These are phyloP conservation scores for Ophiocytium majus DNA, from an alignment of 352 stramenopile species.

Conservation along the genomic window DNA sequence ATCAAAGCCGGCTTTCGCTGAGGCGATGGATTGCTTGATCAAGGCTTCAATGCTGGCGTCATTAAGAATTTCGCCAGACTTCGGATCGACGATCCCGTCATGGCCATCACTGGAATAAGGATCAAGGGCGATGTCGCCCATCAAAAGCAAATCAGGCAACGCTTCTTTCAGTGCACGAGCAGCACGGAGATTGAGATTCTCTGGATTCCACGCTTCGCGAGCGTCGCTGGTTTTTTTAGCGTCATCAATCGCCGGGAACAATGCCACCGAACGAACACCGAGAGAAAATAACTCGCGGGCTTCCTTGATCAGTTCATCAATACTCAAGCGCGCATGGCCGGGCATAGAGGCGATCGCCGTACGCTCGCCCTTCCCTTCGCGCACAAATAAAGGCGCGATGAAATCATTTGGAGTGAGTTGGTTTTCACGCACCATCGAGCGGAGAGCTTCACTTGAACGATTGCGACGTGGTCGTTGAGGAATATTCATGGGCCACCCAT, in stretches of 20 bases:
- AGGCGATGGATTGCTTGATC: neutral
- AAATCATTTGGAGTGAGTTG: neutral
- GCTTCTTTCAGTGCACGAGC: neutral
- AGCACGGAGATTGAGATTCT: neutral
- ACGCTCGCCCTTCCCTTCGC: neutral
- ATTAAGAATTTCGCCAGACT: slow-evolving; percentile 14
- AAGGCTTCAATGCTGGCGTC: neutral
- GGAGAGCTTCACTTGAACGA: neutral
- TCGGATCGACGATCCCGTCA: slow-evolving; percentile 13
- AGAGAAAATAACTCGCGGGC: neutral
- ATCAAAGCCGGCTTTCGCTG: slow-evolving; percentile 12
- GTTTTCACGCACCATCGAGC: neutral
- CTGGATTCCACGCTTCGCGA: neutral
- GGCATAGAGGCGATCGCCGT: neutral
- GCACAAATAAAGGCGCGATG: slow-evolving; percentile 1
- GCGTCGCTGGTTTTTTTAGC: neutral
- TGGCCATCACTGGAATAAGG: neutral
- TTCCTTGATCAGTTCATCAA: slow-evolving; percentile 5
- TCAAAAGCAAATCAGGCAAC: neutral
- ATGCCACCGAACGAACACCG: neutral
- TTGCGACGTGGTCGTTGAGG: neutral
- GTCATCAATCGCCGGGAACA: slow-evolving; percentile 12
- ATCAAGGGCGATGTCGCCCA: neutral
- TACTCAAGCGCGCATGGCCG: neutral
- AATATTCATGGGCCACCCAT: neutral